phyloP scores from a whole-genome alignment of 768 basidiomycete species.

The Sistotremastrum suecicum region DNA sequence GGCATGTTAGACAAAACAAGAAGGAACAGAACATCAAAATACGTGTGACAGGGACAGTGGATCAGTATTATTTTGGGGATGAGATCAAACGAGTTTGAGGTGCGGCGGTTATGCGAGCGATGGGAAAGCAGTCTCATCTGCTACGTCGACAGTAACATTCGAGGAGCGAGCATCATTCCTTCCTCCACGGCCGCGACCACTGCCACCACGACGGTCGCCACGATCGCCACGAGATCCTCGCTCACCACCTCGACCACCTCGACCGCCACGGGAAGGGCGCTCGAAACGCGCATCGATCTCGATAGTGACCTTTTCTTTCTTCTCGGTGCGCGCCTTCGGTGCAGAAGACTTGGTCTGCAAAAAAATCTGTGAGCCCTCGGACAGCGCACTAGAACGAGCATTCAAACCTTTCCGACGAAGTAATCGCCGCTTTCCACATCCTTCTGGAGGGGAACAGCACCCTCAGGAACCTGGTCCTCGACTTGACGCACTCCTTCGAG shows the following conservation, averaged over 20 bases:
- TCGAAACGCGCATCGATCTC: conserved; percentile 88
- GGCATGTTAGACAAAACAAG: too few species aligned
- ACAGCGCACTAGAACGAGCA: not conserved
- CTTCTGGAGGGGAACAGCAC: conserved; percentile 44
- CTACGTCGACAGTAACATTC: conserved; percentile 41
- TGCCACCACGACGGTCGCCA: conserved; percentile 29
- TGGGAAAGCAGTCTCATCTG: conserved; percentile 81
- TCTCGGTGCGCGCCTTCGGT: conserved; percentile 48
- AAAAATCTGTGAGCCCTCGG: not conserved
- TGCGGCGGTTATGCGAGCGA: conserved; percentile 42
- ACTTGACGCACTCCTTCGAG: conserved; percentile 65
- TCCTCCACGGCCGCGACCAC: conserved; percentile 30
- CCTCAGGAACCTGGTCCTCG: conserved; percentile 57
- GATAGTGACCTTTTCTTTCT: conserved; percentile 83
- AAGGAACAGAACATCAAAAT: too few species aligned
- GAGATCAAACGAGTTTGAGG: not conserved
- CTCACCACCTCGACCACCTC: conserved; percentile 30
- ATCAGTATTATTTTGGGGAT: too few species aligned
- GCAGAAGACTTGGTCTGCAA: conserved; percentile 40
- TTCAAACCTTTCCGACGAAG: conserved; percentile 78
- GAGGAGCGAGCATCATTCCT: conserved; percentile 22
- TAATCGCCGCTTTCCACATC: conserved; percentile 62
- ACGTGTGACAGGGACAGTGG: too few species aligned
- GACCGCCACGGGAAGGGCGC: conserved; percentile 57
- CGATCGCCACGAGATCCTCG: conserved; percentile 29